Conservation (phyloP, 345 rosid genomes). For the Linum trigynum region DNA sequence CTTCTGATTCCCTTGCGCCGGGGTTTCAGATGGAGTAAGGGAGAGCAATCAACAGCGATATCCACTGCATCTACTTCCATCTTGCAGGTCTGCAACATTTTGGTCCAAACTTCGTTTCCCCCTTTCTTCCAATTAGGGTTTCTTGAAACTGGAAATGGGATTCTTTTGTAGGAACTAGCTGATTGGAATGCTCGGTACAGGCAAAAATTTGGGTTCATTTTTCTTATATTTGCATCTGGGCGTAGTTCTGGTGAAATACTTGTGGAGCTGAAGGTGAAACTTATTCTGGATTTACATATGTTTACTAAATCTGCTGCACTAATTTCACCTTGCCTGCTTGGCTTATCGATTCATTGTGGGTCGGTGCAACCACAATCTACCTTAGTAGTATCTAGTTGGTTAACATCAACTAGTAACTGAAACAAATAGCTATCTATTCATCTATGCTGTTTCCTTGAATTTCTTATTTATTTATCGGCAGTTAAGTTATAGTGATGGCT, state of each 20-base stretch:
- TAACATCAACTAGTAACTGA: neutral
- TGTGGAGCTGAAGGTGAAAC: constrained; percentile 56
- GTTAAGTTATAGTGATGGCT: no score
- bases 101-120: neutral
- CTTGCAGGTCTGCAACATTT: constrained; percentile 38
- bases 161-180: constrained; percentile 42
- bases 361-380: neutral
- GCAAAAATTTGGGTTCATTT: constrained; percentile 64
- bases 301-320: neutral
- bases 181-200: constrained; percentile 65
- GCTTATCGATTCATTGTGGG: neutral
- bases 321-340: neutral
- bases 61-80: constrained; percentile 63
- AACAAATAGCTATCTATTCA: no score
- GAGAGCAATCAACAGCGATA: constrained; percentile 81
- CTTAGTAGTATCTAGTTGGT: neutral
- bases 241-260: constrained; percentile 67
- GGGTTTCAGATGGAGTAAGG: constrained; percentile 44
- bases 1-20: neutral
- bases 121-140: neutral
- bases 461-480: no score
- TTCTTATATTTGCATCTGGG: constrained; percentile 73
- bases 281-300: neutral
- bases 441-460: no score
- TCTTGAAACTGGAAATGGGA: no score